Base-by-base conservation (phyloP, 129 eudicot genomes). In the Smallanthus sonchifolius region DNA sequence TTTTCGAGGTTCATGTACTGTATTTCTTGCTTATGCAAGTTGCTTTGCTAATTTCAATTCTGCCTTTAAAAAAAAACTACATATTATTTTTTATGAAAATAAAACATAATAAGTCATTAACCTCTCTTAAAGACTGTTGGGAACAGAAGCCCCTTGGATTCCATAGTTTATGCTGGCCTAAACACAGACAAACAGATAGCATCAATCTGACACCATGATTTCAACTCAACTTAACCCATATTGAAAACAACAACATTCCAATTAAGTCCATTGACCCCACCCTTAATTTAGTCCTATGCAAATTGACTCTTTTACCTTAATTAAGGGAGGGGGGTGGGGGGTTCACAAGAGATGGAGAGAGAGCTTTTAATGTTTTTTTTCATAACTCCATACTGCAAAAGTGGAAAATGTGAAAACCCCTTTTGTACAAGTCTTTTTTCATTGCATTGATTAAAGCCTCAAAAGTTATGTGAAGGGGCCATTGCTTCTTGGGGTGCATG, bases 371-470 rank as follows among this genome's bases (percentile, higher is more conserved):
- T 74, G 65, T 61, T 61, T 32, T 52, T 28, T 61, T 32, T 14
- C 20, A 30, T 38, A 79, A 47, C 65, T 47, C 72, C 78, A 79
- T 40, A 54, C 38, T 66, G 38, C 75, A 66, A 74, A 80, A 67
- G 76, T 70, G 16, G 80, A 37, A 68, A 15, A 32, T 70, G 11
- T 28, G 78, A 75, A 76, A 81, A 54, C 61, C 69, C 75, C 83
- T 79, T 81, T 76, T 71, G 39, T 37, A 67, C 65, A 70, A 76
- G 52, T 76, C 85, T 81, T 76, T 76, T 81, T 76, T 43, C 74
- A 76, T 36, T 55, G 81, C 32, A 81, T 81, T 76, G 81, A 76
- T 81, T 76, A 81, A 81, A 81, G 85, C 81, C 81, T 75, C 77
- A 71, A 81, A 81, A 81, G 78, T 75, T 81, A 45, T 81, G 77